These are phyloP conservation scores for Aspergillus novofumigatus DNA, from an alignment of 2,329 filamentous ascomycete genomes.

Conservation along the genomic window DNA sequence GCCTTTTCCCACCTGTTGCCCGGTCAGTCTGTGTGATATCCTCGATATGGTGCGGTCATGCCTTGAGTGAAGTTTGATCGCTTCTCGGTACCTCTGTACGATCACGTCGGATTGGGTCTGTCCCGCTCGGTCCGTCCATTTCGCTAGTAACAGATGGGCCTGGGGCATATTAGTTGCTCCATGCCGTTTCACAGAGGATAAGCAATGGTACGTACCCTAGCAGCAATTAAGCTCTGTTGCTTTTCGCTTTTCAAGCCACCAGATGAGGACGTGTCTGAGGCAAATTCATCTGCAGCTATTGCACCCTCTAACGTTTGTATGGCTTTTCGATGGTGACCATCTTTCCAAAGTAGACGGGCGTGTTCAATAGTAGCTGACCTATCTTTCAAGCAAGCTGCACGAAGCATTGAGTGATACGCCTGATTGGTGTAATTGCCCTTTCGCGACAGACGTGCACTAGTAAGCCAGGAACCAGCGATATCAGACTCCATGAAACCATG, in stretches of 20 bases:
- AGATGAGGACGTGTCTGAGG: slow-evolving; percentile 40
- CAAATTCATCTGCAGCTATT: slow-evolving; percentile 76
- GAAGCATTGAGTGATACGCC: slow-evolving; percentile 89
- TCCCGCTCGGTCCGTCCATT: slow-evolving; percentile 94
- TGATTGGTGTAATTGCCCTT: slow-evolving; percentile 80
- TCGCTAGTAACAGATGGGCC: slow-evolving; percentile 83
- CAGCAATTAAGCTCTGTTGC: slow-evolving; percentile 49
- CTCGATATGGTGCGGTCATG: slow-evolving; percentile 5
- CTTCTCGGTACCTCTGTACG: slow-evolving; percentile 76
- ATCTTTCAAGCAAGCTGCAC: slow-evolving; percentile 79
- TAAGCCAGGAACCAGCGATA: slow-evolving; percentile 79
- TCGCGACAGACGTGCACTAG: slow-evolving; percentile 77
- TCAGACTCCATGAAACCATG: slow-evolving; percentile 63
- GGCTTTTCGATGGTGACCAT: slow-evolving; percentile 88
- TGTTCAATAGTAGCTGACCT: slow-evolving; percentile 91
- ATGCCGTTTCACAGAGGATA: background rate
- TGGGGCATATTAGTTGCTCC: slow-evolving; percentile 29
- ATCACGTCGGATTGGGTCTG: slow-evolving; percentile 82
- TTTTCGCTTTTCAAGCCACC: slow-evolving; percentile 39
- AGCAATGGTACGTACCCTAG: slow-evolving; percentile 31
- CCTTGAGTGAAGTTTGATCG: slow-evolving; percentile 46
- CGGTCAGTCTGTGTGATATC: slow-evolving; percentile 3
- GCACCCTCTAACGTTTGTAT: slow-evolving; percentile 87
- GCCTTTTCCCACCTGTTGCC: slow-evolving; percentile 82
- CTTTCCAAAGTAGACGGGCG: slow-evolving; percentile 85